Conservation (phyloP, 1,139 yeast genomes). For the Lodderomyces beijingensis region DNA sequence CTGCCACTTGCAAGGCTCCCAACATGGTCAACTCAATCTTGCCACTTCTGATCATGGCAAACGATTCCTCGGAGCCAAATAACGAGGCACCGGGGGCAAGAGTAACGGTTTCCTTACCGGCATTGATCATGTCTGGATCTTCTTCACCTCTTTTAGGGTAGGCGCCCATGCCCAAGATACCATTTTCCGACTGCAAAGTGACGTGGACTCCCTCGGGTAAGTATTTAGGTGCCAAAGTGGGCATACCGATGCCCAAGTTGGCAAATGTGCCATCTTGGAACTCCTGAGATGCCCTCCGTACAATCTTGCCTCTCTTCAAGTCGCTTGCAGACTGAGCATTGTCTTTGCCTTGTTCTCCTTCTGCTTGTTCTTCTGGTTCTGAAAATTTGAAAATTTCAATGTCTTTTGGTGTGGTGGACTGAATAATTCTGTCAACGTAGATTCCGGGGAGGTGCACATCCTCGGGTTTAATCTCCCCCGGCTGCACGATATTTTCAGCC, state of each 20-base stretch:
- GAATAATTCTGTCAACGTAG: constrained; percentile 37
- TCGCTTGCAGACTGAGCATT: constrained; percentile 15
- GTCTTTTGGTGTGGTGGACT: constrained; percentile 37
- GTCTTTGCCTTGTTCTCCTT: constrained; percentile 3
- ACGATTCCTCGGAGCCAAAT: constrained; percentile 49
- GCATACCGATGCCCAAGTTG: constrained; percentile 49
- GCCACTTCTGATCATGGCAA: constrained; percentile 48
- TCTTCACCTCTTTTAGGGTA: constrained; percentile 42
- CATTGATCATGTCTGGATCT: constrained; percentile 46
- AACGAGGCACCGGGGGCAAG: constrained; percentile 42
- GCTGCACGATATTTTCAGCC: constrained; percentile 48
- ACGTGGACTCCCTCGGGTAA: constrained; percentile 34
- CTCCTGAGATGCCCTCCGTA: constrained; percentile 43
- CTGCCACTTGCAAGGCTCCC: constrained; percentile 49
- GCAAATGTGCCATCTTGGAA: constrained; percentile 39
- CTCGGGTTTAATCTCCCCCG: constrained; percentile 43
- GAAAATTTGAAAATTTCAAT: constrained; percentile 32
- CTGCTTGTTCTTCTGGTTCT: constrained; percentile 8
- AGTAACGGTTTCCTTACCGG: constrained; percentile 51
- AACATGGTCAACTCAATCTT: constrained; percentile 41
- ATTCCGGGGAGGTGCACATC: constrained; percentile 46
- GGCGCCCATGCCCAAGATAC: constrained; percentile 47
- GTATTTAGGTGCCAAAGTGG: constrained; percentile 44
- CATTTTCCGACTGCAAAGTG: constrained; percentile 46
- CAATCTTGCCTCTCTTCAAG: constrained; percentile 32